Evolutionary conservation across 2,329 filamentous ascomycete species (phyloP), one percentile per base, ranked within the genome.

Genomic region (Aciculosporium take): DNA sequence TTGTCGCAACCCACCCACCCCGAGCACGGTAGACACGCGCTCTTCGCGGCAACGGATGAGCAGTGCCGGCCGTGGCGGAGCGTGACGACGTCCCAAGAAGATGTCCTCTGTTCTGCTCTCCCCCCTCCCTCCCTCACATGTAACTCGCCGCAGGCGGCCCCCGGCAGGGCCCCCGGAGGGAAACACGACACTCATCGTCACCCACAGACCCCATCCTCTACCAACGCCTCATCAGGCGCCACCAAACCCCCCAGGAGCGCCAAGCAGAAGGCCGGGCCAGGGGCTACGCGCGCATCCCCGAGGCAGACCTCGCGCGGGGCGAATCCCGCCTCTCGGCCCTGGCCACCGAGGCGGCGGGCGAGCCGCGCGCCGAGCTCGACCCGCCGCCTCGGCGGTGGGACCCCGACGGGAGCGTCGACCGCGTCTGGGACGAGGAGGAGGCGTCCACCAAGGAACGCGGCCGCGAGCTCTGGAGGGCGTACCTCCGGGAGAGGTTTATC

Each of bases 211-310:
- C 86, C 1, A 65, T 89, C 7, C 72, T 93, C 25, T 94, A 94
- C 65, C 84, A 93, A 58, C 73, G 76, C 40, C 69, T 93, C 20
- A 74, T 94, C 45, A 77, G 84, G 40, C 76, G 76, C 39, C 88
- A 87, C 57, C 84, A 88, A 49, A 79, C 79, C 1, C 64, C 79
- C 3, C 66, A 70, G 4, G 85, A 94, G 61, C 76, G 84, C 40
- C 77, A 86, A 55, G 71, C 71, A 6, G 84, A 89, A 51, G 81
- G 79, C 7, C 75, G 75, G 33, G 64, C 67, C 7, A 86, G 86
- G 55, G 86, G 86, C 9, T 91, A 86, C 57, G 82, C 81, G 1
- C 81, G 83, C 20, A 72, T 82, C 10, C 71, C 94, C 5, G 82
- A 93, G 56, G 78, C 84, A 1, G 84, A 88, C 48, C 65, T 94